A percentile compares a stretch with the other conserved stretches of the same genome.
Evolutionary conservation across 2,329 filamentous ascomycete species (phyloP).

Genomic region (Shiraia sp.): DNA sequence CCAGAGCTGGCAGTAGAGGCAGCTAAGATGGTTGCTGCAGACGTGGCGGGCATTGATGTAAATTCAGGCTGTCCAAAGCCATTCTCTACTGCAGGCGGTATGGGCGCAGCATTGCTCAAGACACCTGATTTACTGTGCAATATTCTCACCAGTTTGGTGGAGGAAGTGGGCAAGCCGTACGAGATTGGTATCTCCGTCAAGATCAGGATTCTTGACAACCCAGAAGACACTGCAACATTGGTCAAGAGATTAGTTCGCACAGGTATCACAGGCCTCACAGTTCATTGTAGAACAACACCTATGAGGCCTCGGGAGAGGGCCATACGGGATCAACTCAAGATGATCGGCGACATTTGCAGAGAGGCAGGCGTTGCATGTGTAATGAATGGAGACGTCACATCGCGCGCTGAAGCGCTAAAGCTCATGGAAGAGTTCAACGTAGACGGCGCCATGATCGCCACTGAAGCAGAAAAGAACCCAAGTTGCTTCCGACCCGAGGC

Average conservation of each 20-base stretch:
- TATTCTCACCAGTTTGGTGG: constrained; percentile 82
- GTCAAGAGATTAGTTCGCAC: constrained; percentile 80
- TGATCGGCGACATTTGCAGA: constrained; percentile 80
- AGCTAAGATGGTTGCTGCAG: constrained; percentile 78
- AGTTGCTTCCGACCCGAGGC: constrained; percentile 76
- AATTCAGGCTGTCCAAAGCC: constrained; percentile 99
- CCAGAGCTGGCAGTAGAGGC: constrained; percentile 83
- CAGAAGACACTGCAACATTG: constrained; percentile 74
- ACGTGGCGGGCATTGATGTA: constrained; percentile 93
- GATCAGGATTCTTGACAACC: constrained; percentile 82
- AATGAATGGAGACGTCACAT: constrained; percentile 91
- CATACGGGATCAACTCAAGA: constrained; percentile 80
- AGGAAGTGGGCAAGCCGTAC: constrained; percentile 73
- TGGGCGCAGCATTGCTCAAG: constrained; percentile 88
- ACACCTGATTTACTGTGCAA: constrained; percentile 81
- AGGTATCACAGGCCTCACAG: constrained; percentile 87
- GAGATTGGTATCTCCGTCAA: constrained; percentile 96
- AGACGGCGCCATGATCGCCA: constrained; percentile 97
- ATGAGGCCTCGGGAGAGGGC: constrained; percentile 92
- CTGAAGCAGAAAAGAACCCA: constrained; percentile 85
- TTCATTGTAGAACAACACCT: constrained; percentile 94
- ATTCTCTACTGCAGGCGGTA: constrained; percentile 89
- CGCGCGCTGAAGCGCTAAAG: constrained; percentile 69
- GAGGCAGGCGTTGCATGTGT: constrained; percentile 87
- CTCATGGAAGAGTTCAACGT: constrained; percentile 80